A percentile compares a stretch with the other conserved stretches of the same genome.
Conservation (phyloP, 2,329 filamentous ascomycete species). For the Thelonectria discophora region DNA sequence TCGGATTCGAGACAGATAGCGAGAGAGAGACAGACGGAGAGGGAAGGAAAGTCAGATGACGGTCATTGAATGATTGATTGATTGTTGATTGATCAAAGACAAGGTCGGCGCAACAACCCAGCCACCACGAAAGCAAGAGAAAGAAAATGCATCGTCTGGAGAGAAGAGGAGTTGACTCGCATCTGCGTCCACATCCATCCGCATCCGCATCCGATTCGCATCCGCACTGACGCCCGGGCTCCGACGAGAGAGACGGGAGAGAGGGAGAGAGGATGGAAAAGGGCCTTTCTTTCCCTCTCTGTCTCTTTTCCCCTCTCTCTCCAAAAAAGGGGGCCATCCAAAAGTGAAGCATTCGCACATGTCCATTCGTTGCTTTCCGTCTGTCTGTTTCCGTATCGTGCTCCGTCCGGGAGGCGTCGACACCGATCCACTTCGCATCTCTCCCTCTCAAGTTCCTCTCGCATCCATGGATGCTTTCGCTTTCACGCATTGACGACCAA, state of each 20-base stretch:
- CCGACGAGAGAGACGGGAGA: neutral
- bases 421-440: no score
- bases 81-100: neutral
- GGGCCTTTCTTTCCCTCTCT: no score
- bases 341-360: neutral
- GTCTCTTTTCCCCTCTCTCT: no score
- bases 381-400: neutral
- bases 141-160: neutral
- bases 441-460: no score
- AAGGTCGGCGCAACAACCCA: no score
- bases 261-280: neutral
- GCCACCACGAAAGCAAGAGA: neutral
- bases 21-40: neutral
- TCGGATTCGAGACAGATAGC: neutral
- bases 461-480: no score
- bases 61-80: neutral
- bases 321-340: no score
- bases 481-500: no score
- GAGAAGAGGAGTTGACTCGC: slow-evolving; percentile 23
- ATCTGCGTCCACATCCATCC: slow-evolving; percentile 4
- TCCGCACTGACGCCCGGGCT: slow-evolving; percentile 5
- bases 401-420: no score
- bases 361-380: no score
- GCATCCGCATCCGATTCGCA: slow-evolving; percentile 1
- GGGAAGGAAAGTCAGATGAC: neutral